Evolutionary conservation across 257 asterid species (phyloP).

Genomic region (Jacaranda copaia): DNA sequence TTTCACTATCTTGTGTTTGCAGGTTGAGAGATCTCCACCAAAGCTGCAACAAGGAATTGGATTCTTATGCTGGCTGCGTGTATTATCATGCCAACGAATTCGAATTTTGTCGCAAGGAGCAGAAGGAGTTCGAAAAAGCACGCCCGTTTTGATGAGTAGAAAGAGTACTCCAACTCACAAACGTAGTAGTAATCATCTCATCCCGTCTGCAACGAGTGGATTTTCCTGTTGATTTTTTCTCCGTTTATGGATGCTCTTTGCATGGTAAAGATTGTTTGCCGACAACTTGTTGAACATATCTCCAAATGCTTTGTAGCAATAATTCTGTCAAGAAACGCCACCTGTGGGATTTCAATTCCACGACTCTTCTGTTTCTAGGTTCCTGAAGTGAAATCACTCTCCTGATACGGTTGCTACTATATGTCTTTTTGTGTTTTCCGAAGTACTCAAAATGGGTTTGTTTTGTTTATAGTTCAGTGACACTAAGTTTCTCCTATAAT

Average conservation of each 20-base stretch:
- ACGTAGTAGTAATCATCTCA: constrained; percentile 1
- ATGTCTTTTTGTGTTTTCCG: no score
- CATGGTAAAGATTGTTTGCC: not conserved
- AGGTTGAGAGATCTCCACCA: constrained; percentile 73
- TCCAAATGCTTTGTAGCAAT: not conserved
- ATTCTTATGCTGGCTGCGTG: constrained; percentile 73
- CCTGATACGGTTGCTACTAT: no score
- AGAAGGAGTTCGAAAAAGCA: constrained; percentile 63
- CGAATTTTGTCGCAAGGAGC: constrained; percentile 73
- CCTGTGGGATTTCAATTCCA: not conserved
- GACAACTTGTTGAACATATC: not conserved
- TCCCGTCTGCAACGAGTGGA: constrained; percentile 2
- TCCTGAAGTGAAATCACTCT: not conserved
- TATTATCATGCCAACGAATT: constrained; percentile 68
- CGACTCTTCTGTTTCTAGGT: not conserved
- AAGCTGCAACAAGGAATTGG: constrained; percentile 73
- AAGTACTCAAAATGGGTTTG: no score
- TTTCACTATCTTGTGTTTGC: not conserved
- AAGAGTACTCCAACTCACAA: not conserved
- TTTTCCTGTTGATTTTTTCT: not conserved
- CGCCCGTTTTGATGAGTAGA: constrained; percentile 47
- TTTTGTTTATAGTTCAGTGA: no score
- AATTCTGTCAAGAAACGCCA: not conserved
- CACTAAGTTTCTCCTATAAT: no score
- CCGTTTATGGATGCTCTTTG: not conserved